Base-by-base conservation (phyloP, 805 yeast species). In the Candida ponderosae region DNA sequence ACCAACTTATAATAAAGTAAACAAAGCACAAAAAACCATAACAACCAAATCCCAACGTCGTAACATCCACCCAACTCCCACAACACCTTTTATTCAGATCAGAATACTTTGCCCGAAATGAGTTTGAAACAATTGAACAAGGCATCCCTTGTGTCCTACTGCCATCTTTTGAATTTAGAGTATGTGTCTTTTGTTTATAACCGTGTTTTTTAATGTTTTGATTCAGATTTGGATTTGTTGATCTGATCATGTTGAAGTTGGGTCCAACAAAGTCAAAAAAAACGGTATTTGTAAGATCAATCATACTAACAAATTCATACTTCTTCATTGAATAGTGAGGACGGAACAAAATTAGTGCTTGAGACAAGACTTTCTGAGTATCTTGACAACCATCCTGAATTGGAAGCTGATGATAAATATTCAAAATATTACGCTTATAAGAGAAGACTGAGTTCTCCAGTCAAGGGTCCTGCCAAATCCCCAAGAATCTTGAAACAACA, bases 101-200 rank as follows among this genome's bases (percentile, higher is more conserved):
- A 2, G 19, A 21, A 21, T 23, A 29, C 13, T 11, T 27, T 29
- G n/a, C 16, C 23, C n/a, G 35, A 19, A 31, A 56, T 58, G 59
- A 58, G 60, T 45, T 52, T 65, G 42, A 51, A 55, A 39, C 47
- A 49, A 34, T 43, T 65, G 53, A 62, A 56, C 38, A 67, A 67
- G 52, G 50, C 53, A 24, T 58, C 57, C 18, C 57, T 67, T 35
- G 55, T 58, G 38, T 54, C 53, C 16, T 46, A 67, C 34, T 67
- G 70, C 17, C 40, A 48, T 14, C 53, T 51, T 28, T 57, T 67
- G 41, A 54, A 55, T 21, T 42, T 66, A 37, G 46, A 45, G 66
- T 61, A 45, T 18, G 64, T 43, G 40, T 42, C 11, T 51, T 39
- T 37, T 42, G 47, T 16, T 31, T 40, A 19, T 50, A 40, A 29